Evolutionary conservation across 164 flowering plant genomes (phyloP), one percentile per base, ranked within the genome.

Genomic region (Vitis rupestris): DNA sequence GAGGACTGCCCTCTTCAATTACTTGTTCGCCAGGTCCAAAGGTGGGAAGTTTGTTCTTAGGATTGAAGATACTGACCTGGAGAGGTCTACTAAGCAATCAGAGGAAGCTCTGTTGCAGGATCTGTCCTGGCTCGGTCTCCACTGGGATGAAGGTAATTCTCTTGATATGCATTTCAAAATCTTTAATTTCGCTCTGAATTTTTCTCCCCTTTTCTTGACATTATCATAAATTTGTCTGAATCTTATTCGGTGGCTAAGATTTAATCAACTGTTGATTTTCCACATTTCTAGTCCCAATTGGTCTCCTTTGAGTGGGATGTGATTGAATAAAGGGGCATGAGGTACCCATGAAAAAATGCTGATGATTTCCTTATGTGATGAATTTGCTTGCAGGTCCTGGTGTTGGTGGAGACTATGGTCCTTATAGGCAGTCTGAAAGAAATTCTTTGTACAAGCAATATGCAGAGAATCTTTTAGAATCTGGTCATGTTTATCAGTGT

Each of bases 361-460:
- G 44, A 16, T 58, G 9, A 58, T 59, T 0, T 23, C 50, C 9
- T 27, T 17, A 23, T 23, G 15, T 64, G 57, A 55, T 63, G 61
- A 19, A 47, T 53, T 44, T 52, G 57, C 65, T 48, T 82, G 27
- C 75, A 94, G 99, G 99, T 7, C 99, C 98, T 72, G 88, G 78
- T 56, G 73, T 86, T 77, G 97, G 96, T 81, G 99, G 99, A 62
- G 90, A 87, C 16, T 91, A 81, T 84, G 98, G 98, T 54, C 98
- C 99, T 8, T 95, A 95, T 78, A 76, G 98, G 63, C 99, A 95
- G 69, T 95, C 98, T 47, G 99, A 95, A 75, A 85, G 99, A 50
- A 95, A 93, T 82, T 74, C 76, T 48, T 69, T 95, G 68, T 95
- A 95, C 79, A 90, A 87, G 81, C 81, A 93, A 58, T 82, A 84